Evolutionary conservation across 2,329 filamentous ascomycete genomes (phyloP), one percentile per base, ranked within the genome.

Genomic region (Colletotrichum trifolii): DNA sequence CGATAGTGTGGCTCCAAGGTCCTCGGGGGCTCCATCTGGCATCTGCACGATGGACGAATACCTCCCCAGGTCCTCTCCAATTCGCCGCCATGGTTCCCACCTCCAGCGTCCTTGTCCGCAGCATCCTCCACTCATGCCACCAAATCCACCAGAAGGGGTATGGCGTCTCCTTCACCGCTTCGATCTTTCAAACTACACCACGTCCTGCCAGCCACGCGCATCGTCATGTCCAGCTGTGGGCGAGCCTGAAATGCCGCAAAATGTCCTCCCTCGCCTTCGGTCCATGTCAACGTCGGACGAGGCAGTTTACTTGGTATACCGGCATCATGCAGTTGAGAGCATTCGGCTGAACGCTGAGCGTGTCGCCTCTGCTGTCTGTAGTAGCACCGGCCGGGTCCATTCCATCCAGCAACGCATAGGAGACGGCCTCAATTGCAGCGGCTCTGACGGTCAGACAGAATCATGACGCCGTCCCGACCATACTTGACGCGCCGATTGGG

Each of bases 81-180:
- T 45, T 17, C 33, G 54, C 62, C 62, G 50, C 38, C 47, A 42
- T 50, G 25, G 25, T 25, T 54, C 40, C 52, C 59, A 57, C 64
- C 54, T 62, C 52, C 60, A 53, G 46, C 54, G 53, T 43, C 56
- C 38, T 53, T 67, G 43, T 42, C 56, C 50, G 53, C 56, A 60
- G 38, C 46, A 42, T 25, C 54, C 46, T 55, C 67, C 67, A 68
- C 64, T 50, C 56, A 58, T 64, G 43, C 52, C 47, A 52, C 55
- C 57, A 64, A 55, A 36, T 38, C 53, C 47, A 42, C 69, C 67
- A 25, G 64, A 69, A 69, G 35, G 12, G 63, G 70, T 42, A 67
- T 71, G 63, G 70, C 49, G 64, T 40, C 46, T 46, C 64, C 54
- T 57, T 71, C 70, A 71, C 70, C 70, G 70, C 70, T 61, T 69